Evolutionary conservation across 1,284 basidiomycete genomes (phyloP).

Genomic region (Rhodotorula sp.): DNA sequence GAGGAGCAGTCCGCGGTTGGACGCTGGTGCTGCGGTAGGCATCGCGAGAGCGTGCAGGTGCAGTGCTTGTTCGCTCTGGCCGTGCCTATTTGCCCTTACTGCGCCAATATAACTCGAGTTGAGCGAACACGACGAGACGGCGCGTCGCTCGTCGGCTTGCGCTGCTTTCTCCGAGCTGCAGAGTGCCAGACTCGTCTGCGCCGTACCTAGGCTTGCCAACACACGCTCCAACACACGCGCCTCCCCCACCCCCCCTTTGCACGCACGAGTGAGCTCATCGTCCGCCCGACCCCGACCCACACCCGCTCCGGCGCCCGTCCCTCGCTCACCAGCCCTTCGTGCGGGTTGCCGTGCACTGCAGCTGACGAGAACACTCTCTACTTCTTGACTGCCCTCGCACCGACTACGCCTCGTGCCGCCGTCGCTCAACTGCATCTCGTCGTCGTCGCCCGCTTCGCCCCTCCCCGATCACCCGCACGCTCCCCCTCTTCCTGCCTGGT

Average conservation of each 20-base stretch:
- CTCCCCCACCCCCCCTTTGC: background rate
- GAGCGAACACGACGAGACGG: too few species aligned
- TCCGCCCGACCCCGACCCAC: background rate
- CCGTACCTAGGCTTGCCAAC: background rate
- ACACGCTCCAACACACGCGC: background rate
- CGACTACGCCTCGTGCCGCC: background rate
- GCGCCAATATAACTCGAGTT: too few species aligned
- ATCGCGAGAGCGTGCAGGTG: too few species aligned
- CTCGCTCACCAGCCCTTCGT: too few species aligned
- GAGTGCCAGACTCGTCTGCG: too few species aligned
- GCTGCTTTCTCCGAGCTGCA: background rate
- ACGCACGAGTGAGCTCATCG: background rate
- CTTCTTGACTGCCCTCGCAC: background rate
- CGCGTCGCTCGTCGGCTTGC: background rate
- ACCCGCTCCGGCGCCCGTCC: too few species aligned
- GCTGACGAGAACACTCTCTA: too few species aligned
- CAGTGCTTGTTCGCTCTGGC: background rate
- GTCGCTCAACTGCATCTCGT: background rate
- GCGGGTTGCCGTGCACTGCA: background rate
- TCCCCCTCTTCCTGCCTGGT: background rate
- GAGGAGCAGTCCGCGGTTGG: slow-evolving; percentile 6
- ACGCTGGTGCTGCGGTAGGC: background rate
- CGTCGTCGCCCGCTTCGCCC: background rate
- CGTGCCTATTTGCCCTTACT: too few species aligned
- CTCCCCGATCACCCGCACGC: background rate